Percentiles rank a stretch among this genome's conserved stretches.
These are phyloP conservation scores for Rhodotorula sp. DNA, from an alignment of 1,284 basidiomycete species.

Conservation along the genomic window DNA sequence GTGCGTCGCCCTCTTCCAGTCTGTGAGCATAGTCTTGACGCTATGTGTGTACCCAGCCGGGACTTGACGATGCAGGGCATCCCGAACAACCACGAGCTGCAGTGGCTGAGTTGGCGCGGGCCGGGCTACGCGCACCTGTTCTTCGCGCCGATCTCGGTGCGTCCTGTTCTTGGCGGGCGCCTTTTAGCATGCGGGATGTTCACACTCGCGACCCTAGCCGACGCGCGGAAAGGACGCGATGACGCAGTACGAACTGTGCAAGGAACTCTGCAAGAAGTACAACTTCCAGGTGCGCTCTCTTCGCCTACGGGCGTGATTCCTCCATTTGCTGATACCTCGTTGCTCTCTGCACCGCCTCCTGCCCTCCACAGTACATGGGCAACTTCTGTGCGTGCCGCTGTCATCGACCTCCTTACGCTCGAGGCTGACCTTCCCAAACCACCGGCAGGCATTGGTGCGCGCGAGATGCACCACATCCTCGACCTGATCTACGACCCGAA, in stretches of 20 bases:
- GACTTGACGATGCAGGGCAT: conserved; percentile 45
- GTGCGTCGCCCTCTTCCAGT: background rate
- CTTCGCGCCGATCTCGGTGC: conserved; percentile 40
- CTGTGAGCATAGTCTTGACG: background rate
- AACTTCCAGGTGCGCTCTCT: conserved; percentile 21
- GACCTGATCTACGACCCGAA: conserved; percentile 28
- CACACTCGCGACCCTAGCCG: background rate
- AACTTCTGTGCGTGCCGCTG: conserved; percentile 6
- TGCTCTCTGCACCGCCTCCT: too few species aligned
- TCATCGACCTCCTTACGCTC: too few species aligned
- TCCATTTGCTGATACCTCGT: too few species aligned
- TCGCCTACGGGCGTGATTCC: too few species aligned
- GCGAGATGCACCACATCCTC: conserved; percentile 44
- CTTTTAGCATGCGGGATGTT: background rate
- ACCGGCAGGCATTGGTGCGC: conserved; percentile 30
- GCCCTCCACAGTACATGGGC: conserved; percentile 1
- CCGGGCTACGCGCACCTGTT: conserved; percentile 44
- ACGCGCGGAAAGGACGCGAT: conserved; percentile 37
- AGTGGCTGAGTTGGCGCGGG: conserved; percentile 41
- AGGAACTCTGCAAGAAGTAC: conserved; percentile 30
- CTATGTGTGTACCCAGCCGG: background rate
- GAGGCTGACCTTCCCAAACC: too few species aligned
- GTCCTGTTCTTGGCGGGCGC: background rate
- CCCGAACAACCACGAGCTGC: conserved; percentile 42
- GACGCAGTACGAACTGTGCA: conserved; percentile 13